Evolutionary conservation across 1,284 basidiomycete genomes (phyloP).

Genomic region (Athelia psychrophila): DNA sequence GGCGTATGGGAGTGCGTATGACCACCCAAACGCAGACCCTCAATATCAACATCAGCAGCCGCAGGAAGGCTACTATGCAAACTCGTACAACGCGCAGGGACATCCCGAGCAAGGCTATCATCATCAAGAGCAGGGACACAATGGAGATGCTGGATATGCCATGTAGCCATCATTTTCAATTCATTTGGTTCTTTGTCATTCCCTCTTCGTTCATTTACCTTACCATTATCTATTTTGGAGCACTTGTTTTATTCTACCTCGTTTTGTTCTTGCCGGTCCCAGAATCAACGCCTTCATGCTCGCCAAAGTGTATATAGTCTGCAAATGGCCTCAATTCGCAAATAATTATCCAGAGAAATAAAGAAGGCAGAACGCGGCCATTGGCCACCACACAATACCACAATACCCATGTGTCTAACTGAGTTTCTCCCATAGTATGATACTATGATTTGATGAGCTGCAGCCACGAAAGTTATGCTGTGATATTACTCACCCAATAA

Average conservation of each 20-base stretch:
- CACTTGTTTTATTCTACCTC: background rate
- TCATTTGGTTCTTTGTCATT: constrained; percentile 17
- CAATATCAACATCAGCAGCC: background rate
- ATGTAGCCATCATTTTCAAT: constrained; percentile 9
- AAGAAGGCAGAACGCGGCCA: constrained; percentile 6
- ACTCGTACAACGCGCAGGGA: background rate
- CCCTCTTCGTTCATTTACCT: constrained; percentile 15
- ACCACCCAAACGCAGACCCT: constrained; percentile 13
- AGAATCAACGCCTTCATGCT: no score
- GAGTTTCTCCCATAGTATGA: constrained; percentile 75
- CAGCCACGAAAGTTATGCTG: no score
- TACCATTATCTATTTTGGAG: constrained; percentile 6
- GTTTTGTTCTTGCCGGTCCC: no score
- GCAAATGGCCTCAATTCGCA: constrained; percentile 1
- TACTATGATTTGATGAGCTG: constrained; percentile 3
- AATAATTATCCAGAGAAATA: constrained; percentile 14
- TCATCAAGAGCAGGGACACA: constrained; percentile 1
- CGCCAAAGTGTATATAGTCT: no score
- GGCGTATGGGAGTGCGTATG: constrained; percentile 12
- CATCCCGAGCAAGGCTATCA: constrained; percentile 1
- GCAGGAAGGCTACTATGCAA: background rate
- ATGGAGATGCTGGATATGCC: constrained; percentile 8
- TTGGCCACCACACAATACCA: no score
- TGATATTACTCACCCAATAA: constrained; percentile 40
- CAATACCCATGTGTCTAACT: constrained; percentile 18